Evolutionary conservation across 108 stramenopile species (phyloP).

Genomic region (Stephanodiscus triporus): DNA sequence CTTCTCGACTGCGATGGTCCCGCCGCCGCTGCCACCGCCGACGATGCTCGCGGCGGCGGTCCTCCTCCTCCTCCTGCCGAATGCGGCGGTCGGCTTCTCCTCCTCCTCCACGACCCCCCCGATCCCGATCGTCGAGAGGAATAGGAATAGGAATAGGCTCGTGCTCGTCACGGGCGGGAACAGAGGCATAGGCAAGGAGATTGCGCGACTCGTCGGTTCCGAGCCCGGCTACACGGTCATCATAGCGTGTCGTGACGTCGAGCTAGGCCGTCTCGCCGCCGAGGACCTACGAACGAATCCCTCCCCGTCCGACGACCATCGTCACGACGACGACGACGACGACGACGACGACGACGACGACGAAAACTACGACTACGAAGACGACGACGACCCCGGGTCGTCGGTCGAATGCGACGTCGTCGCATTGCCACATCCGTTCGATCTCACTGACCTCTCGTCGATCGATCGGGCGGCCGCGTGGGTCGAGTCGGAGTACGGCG

Average conservation of each 20-base stretch:
- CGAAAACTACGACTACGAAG: constrained; percentile 5
- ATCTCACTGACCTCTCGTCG: constrained; percentile 38
- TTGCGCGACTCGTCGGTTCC: constrained; percentile 47
- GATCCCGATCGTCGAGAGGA: too few species aligned
- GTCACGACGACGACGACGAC: constrained; percentile 6
- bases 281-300: constrained; percentile 30
- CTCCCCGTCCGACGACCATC: not conserved
- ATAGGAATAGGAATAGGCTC: constrained; percentile 34
- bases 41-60: too few species aligned
- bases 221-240: constrained; percentile 48
- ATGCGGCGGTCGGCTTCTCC: not conserved
- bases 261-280: constrained; percentile 43
- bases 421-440: constrained; percentile 35
- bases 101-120: not conserved
- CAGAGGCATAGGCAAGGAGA: constrained; percentile 69
- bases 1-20: too few species aligned
- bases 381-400: not conserved
- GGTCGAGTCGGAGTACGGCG: constrained; percentile 37
- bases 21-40: too few species aligned
- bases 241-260: constrained; percentile 52
- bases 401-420: constrained; percentile 35
- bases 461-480: constrained; percentile 30
- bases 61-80: too few species aligned
- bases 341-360: constrained; percentile 19
- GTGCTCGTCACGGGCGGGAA: constrained; percentile 53